Base-by-base conservation (phyloP, 2,329 filamentous ascomycete species). In the Trichoderma gracile region DNA sequence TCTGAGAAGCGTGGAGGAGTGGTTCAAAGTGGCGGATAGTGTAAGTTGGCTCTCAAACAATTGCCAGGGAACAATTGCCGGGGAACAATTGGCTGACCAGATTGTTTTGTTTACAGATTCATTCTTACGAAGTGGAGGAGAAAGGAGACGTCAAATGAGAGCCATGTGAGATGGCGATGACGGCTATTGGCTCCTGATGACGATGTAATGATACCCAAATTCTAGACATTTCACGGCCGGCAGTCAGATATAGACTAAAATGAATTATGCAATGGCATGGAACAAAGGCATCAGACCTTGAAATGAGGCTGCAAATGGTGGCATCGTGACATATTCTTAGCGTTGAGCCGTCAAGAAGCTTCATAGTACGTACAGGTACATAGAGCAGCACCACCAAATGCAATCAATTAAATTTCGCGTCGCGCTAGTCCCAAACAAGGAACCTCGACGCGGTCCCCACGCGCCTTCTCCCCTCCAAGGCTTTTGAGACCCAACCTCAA, bases 1-100 rank as follows among this genome's bases (percentile, higher is more conserved):
- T 73, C 80, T 91, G 5, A 89, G 89, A 73, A 87, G 89, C 0
- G 79, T 96, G 49, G 84, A 89, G 69, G 93, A 97, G 76, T 97
- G 93, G 92, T 80, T 96, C 64, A 80, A 81, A 12, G 86, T 93
- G 74, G 86, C 92, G 12, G 85, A 89, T 68, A 82, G 84, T 74
- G 89, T 92, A 76, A 8, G 67, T 59, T 19, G 57, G 21, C 27
- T 2, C 21, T 4, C 19, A 38, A 10, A 21, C 19, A n/a, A n/a
- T 17, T 38, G 12, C 6, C 1, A 12, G 23, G 23, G n/a, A 7
- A 15, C 27, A 15, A 23, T 19, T 1, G 10, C n/a, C n/a, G n/a
- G n/a, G n/a, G n/a, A 7, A 15, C 27, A 15, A 23, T 19, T 1
- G 10, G 25, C 45, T 33, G 15, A 59, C 19, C 19, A n/a, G 46